Evolutionary conservation across 768 basidiomycete species (phyloP), one percentile per base, ranked within the genome.

Genomic region (Lentinula aciculospora): DNA sequence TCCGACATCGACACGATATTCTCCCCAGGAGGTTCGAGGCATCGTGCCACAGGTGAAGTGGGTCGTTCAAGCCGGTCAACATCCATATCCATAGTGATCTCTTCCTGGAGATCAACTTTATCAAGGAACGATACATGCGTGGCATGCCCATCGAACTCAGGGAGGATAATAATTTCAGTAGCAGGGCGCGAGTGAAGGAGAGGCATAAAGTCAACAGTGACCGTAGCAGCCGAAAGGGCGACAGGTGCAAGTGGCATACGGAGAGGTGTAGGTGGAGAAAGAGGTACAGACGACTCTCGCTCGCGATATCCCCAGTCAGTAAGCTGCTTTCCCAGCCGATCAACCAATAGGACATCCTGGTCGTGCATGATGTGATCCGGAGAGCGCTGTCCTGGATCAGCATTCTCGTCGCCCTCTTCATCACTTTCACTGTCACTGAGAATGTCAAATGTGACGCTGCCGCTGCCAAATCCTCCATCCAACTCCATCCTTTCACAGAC

Each of bases 241-340:
- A 42, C 40, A 32, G 45, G 32, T 10, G 46, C 56, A 36, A 45
- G 56, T 5, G 45, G 46, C 31, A 46, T 57, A 19, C 36, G 56
- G 15, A 47, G 34, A 28, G 46, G 45, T 17, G 34, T 4, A 46
- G 56, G 27, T 17, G 42, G 21, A 31, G 15, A 42, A 27, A 28
- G 27, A 6, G 45, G 7, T 13, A 28, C 25, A 13, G n/a, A 23
- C 15, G 31, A n/a, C 21, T 45, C 56, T 42, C 23, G 29, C n/a
- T 57, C 56, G 25, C 46, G 56, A 57, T 57, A 57, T 19, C 56
- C 56, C 44, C 56, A 57, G 21, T 57, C 56, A n/a, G 45, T 7
- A 23, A 57, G 56, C 8, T 47, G 44, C 46, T 48, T 39, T 19
- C 56, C 56, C 10, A 57, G 36, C 21, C 45, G 44, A 34, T 57